These are phyloP conservation scores for Aspergillus carlsbadensis DNA, from an alignment of 495 filamentous ascomycete species.

Conservation along the genomic window DNA sequence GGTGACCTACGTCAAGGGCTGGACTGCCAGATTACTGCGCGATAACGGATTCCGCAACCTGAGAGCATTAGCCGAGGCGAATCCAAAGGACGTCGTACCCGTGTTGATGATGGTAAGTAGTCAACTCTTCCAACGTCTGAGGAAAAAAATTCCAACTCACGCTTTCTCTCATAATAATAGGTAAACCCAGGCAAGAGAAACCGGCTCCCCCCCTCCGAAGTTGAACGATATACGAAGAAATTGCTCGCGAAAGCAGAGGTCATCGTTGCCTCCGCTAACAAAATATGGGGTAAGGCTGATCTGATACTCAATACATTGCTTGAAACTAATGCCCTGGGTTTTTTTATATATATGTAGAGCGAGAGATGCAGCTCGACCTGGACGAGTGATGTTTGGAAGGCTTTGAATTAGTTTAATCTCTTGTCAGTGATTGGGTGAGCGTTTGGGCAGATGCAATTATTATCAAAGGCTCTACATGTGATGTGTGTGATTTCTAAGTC, in stretches of 20 bases:
- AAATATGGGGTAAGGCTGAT: constrained; percentile 62
- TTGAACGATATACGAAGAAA: constrained; percentile 62
- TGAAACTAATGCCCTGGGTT: background rate
- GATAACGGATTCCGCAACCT: constrained; percentile 75
- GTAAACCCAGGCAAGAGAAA: constrained; percentile 53
- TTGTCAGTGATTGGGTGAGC: no score
- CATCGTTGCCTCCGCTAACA: constrained; percentile 68
- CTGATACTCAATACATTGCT: background rate
- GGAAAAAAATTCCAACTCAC: no score
- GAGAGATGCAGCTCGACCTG: constrained; percentile 44
- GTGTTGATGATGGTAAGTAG: constrained; percentile 61
- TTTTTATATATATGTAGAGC: constrained; percentile 27
- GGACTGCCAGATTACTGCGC: constrained; percentile 72
- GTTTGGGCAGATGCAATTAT: no score
- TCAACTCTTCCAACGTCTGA: no score
- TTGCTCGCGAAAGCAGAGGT: constrained; percentile 64
- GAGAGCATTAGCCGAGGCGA: constrained; percentile 64
- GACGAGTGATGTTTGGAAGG: constrained; percentile 29
- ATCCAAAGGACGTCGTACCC: constrained; percentile 66
- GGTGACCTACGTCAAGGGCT: constrained; percentile 75
- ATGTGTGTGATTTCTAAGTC: no score
- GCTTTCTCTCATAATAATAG: no score
- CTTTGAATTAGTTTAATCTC: no score
- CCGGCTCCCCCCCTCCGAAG: constrained; percentile 56
- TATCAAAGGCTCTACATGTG: no score